Evolutionary conservation across 805 yeast genomes (phyloP).

Genomic region (Metschnikowia chrysomelidarum): DNA sequence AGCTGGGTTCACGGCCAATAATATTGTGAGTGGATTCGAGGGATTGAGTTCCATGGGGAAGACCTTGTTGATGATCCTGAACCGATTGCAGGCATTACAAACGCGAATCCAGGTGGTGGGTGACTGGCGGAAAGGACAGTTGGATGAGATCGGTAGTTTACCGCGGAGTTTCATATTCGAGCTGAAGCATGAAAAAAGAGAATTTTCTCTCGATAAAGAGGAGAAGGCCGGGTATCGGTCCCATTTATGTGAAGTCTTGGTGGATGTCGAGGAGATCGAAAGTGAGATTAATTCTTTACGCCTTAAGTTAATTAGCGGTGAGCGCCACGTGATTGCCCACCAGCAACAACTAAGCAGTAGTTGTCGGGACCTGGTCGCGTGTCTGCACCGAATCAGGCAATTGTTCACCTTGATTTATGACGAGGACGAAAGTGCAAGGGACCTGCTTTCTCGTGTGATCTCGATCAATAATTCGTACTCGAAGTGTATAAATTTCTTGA

Average conservation of each 20-base stretch:
- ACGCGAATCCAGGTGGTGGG: constrained; percentile 9
- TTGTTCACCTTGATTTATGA: constrained; percentile 5
- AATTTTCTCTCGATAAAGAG: background rate
- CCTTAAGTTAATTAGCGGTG: background rate
- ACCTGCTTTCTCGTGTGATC: constrained; percentile 1
- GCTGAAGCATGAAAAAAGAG: too few species aligned
- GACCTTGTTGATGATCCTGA: constrained; percentile 6
- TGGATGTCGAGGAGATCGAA: constrained; percentile 4
- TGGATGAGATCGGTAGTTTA: background rate
- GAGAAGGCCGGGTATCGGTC: background rate
- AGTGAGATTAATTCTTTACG: constrained; percentile 6
- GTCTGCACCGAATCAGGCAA: background rate
- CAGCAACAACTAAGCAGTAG: background rate
- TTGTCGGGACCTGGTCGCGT: background rate
- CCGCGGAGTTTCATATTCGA: background rate
- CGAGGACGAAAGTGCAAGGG: background rate
- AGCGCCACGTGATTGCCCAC: constrained; percentile 4
- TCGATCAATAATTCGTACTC: constrained; percentile 4
- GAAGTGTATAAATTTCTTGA: constrained; percentile 7
- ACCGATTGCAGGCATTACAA: constrained; percentile 13
- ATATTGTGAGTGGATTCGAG: constrained; percentile 12
- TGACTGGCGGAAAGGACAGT: background rate
- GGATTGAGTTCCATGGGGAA: constrained; percentile 11
- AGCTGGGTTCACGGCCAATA: constrained; percentile 8
- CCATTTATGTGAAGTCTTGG: constrained; percentile 2